phyloP scores from a whole-genome alignment of 805 yeast species.

The Clavispora carvajalis region DNA sequence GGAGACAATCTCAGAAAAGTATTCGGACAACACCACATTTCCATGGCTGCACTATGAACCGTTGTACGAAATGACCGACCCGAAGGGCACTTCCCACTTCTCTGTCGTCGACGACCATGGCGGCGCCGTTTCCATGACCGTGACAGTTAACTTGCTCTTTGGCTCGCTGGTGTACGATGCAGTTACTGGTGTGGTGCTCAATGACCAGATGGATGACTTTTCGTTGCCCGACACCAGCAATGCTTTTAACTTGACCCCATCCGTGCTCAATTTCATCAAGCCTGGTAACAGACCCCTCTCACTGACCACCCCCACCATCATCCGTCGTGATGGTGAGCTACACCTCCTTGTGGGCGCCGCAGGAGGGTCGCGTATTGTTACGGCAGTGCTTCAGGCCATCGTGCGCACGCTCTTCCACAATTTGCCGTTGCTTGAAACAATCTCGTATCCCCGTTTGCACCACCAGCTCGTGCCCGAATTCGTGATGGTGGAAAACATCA shows the following conservation, averaged over 20 bases:
- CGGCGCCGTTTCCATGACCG: slow-evolving; percentile 81
- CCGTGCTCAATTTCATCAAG: slow-evolving; percentile 67
- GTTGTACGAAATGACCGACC: slow-evolving; percentile 67
- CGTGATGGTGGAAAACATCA: slow-evolving; percentile 55
- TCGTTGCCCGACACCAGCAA: slow-evolving; percentile 65
- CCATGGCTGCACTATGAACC: slow-evolving; percentile 77
- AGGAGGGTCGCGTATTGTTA: slow-evolving; percentile 85
- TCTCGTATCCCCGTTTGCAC: slow-evolving; percentile 79
- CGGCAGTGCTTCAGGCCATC: slow-evolving; percentile 78
- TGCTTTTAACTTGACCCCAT: slow-evolving; percentile 77
- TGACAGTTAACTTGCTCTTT: slow-evolving; percentile 79
- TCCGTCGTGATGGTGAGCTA: slow-evolving; percentile 26
- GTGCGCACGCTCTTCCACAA: slow-evolving; percentile 57
- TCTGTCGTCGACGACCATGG: slow-evolving; percentile 69
- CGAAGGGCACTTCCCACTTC: slow-evolving; percentile 88
- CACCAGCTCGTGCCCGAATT: slow-evolving; percentile 82
- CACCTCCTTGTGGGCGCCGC: slow-evolving; percentile 76
- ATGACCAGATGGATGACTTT: slow-evolving; percentile 94
- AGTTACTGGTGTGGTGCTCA: slow-evolving; percentile 73
- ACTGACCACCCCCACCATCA: slow-evolving; percentile 72
- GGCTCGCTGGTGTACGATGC: slow-evolving; percentile 83
- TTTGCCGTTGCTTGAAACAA: slow-evolving; percentile 56
- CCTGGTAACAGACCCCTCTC: slow-evolving; percentile 83
- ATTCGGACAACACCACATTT: slow-evolving; percentile 52
- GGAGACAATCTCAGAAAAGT: slow-evolving; percentile 38